Evolutionary conservation across 192 early-diverging fungal genomes (phyloP), one percentile per base, ranked within the genome.

Genomic region (Cladochytrium replicatum): DNA sequence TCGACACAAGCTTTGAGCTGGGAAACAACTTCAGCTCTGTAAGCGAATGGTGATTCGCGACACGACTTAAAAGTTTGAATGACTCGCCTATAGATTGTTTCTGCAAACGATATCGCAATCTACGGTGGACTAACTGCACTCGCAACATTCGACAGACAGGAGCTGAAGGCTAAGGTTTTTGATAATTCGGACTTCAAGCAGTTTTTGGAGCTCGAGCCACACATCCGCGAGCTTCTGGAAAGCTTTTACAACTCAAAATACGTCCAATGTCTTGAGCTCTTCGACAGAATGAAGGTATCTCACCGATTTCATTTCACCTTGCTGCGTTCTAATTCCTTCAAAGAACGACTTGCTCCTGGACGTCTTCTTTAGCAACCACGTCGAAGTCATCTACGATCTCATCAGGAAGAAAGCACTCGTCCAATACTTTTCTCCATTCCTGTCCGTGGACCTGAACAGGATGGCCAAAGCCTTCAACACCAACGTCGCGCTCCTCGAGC

Each of bases 181-280:
- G 84, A 86, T 32, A 89, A 86, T 50, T 51, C 69, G 4, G 64
- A 76, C 25, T 85, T 90, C 49, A 82, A 81, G 41, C 74, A 75
- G 26, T 89, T 72, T 57, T 61, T 93, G n/a, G 88, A 89, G 42
- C 63, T 91, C 9, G 90, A 91, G 34, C 88, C 90, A 2, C 75
- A 80, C 19, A 67, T 87, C 8, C 71, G 80, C 4, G 82, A 87
- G 34, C 54, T 89, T 8, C 67, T 93, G 37, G 44, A 76, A 24
- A 51, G 65, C 8, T 93, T 91, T 49, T 85, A 88, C 52, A 54
- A 82, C 27, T 85, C 82, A 8, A 85, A 86, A 54, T 93, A 88
- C 50, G 34, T 68, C 1, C 42, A 46, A 6, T 87, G 85, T 46
- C 56, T 93, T 32, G 64, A 80, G 2, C 61, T 83, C 17, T 56